Evolutionary conservation across 257 asterid genomes (phyloP).

Genomic region (Solanum pennellii): DNA sequence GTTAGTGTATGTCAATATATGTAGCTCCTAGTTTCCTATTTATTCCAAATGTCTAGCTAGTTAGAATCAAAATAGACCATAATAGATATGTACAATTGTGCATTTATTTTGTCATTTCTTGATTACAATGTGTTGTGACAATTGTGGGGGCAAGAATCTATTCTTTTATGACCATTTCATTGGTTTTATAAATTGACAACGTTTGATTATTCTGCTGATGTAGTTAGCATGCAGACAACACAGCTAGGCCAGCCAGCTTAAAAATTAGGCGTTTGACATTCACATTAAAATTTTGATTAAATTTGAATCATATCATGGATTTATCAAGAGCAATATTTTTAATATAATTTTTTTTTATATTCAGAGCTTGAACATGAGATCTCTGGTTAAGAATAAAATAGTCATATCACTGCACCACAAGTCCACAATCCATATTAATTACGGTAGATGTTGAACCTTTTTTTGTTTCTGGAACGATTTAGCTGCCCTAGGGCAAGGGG

Average conservation of each 20-base stretch:
- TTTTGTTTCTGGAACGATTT: accelerated
- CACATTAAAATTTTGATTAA: no score
- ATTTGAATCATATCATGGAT: accelerated
- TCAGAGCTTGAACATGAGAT: no score
- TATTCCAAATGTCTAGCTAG: background rate
- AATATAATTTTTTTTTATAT: no score
- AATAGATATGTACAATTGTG: background rate
- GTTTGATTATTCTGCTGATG: background rate
- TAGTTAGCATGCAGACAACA: background rate
- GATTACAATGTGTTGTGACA: background rate
- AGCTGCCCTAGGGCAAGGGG: no score
- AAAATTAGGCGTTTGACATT: no score
- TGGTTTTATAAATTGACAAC: background rate
- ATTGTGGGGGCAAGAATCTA: background rate
- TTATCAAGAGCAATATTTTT: accelerated
- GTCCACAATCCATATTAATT: background rate
- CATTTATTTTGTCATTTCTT: background rate
- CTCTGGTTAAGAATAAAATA: no score
- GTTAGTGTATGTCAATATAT: background rate
- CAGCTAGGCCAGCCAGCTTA: background rate
- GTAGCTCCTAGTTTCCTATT: background rate
- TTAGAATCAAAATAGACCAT: background rate
- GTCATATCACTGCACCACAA: no score
- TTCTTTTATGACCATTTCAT: background rate
- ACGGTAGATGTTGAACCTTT: no score